A percentile compares a stretch with the other conserved stretches of the same genome.
These are phyloP conservation scores for Basidiobolus heterosporus DNA, from an alignment of 371 early-diverging fungal species.

Conservation along the genomic window DNA sequence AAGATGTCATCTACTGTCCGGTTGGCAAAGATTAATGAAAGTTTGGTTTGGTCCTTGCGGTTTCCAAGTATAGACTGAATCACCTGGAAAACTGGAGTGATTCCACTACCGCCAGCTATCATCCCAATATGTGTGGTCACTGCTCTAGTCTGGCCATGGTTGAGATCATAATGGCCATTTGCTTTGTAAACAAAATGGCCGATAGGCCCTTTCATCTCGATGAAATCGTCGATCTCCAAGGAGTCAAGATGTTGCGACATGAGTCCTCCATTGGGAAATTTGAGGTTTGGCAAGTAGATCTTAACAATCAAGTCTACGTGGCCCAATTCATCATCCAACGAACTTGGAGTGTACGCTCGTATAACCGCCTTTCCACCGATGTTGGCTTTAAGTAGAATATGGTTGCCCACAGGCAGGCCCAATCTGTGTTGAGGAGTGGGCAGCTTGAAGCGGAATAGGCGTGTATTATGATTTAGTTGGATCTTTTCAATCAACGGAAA, in stretches of 20 bases:
- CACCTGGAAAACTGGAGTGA: constrained; percentile 65
- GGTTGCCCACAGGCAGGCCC: constrained; percentile 63
- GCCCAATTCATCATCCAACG: constrained; percentile 44
- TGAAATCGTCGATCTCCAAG: constrained; percentile 27
- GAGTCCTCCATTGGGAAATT: constrained; percentile 26
- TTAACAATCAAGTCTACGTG: constrained; percentile 83
- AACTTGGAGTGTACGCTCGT: constrained; percentile 84
- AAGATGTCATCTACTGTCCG: constrained; percentile 72
- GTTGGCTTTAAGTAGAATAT: constrained; percentile 53
- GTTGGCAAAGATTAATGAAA: constrained; percentile 79
- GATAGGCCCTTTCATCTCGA: constrained; percentile 39
- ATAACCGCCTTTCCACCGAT: constrained; percentile 35
- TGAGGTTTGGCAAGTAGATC: constrained; percentile 26
- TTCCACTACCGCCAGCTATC: constrained; percentile 48
- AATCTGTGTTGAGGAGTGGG: constrained; percentile 32
- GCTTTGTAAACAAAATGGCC: constrained; percentile 23
- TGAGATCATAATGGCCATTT: neutral
- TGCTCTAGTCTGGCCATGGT: constrained; percentile 4
- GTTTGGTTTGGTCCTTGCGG: constrained; percentile 62
- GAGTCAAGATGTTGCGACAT: constrained; percentile 30
- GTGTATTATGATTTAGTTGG: constrained; percentile 41
- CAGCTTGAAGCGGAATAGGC: constrained; percentile 60
- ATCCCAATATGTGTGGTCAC: constrained; percentile 40
- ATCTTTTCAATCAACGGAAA: no score
- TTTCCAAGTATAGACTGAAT: constrained; percentile 46